These are phyloP conservation scores for Populus hybrid DNA, from an alignment of 441 rosid species.

Conservation along the genomic window DNA sequence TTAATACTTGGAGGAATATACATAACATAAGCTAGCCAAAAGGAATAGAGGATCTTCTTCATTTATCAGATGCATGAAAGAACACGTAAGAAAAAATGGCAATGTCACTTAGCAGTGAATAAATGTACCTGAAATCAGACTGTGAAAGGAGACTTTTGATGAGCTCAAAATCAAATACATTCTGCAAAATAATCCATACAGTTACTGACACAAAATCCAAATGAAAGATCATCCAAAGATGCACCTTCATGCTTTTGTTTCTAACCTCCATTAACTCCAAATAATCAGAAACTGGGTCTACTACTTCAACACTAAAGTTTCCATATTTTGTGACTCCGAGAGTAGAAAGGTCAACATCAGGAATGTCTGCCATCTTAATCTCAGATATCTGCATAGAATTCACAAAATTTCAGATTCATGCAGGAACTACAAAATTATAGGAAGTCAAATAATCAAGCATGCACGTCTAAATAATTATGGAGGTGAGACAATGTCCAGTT, in stretches of 20 bases:
- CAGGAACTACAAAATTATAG: constrained; percentile 6
- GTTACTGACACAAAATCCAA: constrained; percentile 21
- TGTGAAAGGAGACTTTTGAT: constrained; percentile 72
- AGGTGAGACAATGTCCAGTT: not conserved
- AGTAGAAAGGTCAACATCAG: constrained; percentile 72
- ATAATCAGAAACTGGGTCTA: constrained; percentile 90
- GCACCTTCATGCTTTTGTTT: constrained; percentile 10
- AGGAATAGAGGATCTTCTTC: not conserved
- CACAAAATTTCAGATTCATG: constrained; percentile 15
- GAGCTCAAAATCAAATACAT: constrained; percentile 81
- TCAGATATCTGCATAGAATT: constrained; percentile 67
- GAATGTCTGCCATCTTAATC: constrained; percentile 82
- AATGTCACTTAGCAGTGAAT: constrained; percentile 12
- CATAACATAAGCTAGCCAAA: not conserved
- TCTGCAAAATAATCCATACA: constrained; percentile 48
- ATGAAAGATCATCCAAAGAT: constrained; percentile 14
- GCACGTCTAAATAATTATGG: not conserved
- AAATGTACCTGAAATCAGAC: constrained; percentile 69
- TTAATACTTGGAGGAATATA: not conserved
- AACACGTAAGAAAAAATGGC: not conserved
- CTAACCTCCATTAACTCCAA: constrained; percentile 91
- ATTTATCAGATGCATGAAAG: not conserved
- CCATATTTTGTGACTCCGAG: constrained; percentile 68
- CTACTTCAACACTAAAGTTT: constrained; percentile 75
- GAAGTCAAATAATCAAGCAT: not conserved